Conservation (phyloP, 2,329 filamentous ascomycete genomes). For the Monilinia polystroma region DNA sequence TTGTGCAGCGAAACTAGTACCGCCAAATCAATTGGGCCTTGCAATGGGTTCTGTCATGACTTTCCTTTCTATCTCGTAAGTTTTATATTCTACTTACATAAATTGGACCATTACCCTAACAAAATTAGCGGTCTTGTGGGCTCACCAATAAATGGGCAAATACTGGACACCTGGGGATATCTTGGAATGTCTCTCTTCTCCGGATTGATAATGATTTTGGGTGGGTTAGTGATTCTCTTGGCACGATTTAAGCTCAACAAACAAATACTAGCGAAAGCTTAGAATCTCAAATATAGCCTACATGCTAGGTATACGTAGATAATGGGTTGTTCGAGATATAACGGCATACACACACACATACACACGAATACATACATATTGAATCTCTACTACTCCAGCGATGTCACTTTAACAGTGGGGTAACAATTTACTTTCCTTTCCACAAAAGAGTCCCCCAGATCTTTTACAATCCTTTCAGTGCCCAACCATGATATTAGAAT, state of each 20-base stretch:
- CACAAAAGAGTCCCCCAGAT: too few relatives aligned
- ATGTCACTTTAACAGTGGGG: too few relatives aligned
- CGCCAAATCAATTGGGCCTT: constrained; percentile 30
- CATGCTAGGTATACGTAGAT: too few relatives aligned
- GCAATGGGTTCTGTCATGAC: constrained; percentile 32
- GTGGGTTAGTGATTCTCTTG: constrained; percentile 26
- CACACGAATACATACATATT: too few relatives aligned
- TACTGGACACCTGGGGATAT: constrained; percentile 29
- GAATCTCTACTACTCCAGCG: too few relatives aligned
- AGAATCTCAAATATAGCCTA: background rate
- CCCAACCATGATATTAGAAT: too few relatives aligned
- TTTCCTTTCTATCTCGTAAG: constrained; percentile 29
- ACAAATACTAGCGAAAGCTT: constrained; percentile 26
- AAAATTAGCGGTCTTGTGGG: constrained; percentile 29
- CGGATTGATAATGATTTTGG: constrained; percentile 31
- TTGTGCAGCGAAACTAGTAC: constrained; percentile 29
- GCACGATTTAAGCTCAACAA: constrained; percentile 27
- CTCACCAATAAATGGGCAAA: constrained; percentile 32
- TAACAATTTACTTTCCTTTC: too few relatives aligned
- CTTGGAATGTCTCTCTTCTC: constrained; percentile 33
- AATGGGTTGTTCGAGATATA: too few relatives aligned
- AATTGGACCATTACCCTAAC: background rate
- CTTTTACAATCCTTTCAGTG: too few relatives aligned
- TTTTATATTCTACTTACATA: constrained; percentile 3
- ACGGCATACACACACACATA: too few relatives aligned